Evolutionary conservation across 2,329 filamentous ascomycete genomes (phyloP).

Genomic region (Coniochaeta ligniaria): DNA sequence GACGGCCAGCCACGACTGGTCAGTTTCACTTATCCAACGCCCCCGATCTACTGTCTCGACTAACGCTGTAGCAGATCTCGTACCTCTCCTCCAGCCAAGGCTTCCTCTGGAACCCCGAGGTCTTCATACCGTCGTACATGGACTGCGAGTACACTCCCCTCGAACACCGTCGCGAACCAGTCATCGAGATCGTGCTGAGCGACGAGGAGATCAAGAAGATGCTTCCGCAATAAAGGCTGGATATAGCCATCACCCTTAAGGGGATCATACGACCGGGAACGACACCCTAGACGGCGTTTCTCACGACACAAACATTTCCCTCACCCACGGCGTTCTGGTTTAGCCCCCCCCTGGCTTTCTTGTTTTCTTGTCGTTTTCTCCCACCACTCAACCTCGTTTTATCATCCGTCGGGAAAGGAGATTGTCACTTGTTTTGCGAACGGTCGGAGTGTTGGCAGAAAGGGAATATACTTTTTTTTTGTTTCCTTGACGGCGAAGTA

Average conservation of each 20-base stretch:
- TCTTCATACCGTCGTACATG: slow-evolving; percentile 73
- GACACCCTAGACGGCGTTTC: slow-evolving; percentile 5
- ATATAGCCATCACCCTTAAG: background rate
- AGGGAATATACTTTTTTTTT: background rate
- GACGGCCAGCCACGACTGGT: slow-evolving; percentile 66
- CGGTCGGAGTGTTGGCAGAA: background rate
- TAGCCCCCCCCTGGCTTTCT: background rate
- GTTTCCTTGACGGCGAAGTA: background rate
- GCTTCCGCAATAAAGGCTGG: slow-evolving; percentile 49
- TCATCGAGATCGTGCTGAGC: slow-evolving; percentile 69
- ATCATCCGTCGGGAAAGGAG: background rate
- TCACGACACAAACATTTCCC: slow-evolving; percentile 6
- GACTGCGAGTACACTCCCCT: slow-evolving; percentile 69
- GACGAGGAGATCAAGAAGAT: slow-evolving; percentile 69
- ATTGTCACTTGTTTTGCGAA: background rate
- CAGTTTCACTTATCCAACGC: slow-evolving; percentile 21
- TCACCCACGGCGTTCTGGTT: background rate
- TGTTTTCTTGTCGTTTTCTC: background rate
- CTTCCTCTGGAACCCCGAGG: slow-evolving; percentile 80
- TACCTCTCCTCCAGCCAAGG: slow-evolving; percentile 75
- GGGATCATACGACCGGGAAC: background rate
- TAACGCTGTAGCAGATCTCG: slow-evolving; percentile 51
- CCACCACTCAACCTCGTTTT: background rate
- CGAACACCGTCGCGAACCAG: slow-evolving; percentile 68
- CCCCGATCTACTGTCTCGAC: background rate